Percentiles rank a stretch among this genome's conserved stretches.
Evolutionary conservation across 495 filamentous ascomycete species (phyloP).

Genomic region (Penicillium ucsense): DNA sequence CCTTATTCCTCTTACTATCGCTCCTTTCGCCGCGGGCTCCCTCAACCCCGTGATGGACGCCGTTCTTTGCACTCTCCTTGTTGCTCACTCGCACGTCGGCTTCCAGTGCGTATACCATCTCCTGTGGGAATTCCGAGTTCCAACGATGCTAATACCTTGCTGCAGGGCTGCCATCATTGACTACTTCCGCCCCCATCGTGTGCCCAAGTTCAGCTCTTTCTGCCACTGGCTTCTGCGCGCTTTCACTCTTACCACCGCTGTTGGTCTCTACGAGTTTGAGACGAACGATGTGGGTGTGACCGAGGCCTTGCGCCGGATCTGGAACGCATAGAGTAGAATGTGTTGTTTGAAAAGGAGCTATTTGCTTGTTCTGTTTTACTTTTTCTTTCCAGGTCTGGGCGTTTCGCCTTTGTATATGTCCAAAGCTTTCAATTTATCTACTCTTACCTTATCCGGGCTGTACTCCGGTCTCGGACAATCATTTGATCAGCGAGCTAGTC

Average conservation of each 20-base stretch:
- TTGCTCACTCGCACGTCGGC: constrained; percentile 91
- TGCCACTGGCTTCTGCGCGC: constrained; percentile 70
- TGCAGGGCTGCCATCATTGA: constrained; percentile 69
- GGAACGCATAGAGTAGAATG: constrained; percentile 51
- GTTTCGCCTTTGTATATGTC: constrained; percentile 35
- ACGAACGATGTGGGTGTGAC: constrained; percentile 97
- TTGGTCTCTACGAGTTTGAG: constrained; percentile 96
- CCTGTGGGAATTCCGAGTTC: too few relatives aligned
- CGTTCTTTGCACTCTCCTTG: constrained; percentile 66
- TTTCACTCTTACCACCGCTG: constrained; percentile 67
- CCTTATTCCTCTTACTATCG: constrained; percentile 77
- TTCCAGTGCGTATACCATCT: constrained; percentile 51
- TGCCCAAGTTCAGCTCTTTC: constrained; percentile 53
- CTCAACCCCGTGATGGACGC: constrained; percentile 86
- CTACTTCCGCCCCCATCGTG: constrained; percentile 67
- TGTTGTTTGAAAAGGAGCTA: constrained; percentile 15
- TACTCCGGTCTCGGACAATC: background rate
- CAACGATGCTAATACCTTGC: constrained; percentile 5
- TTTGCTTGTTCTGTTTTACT: constrained; percentile 19
- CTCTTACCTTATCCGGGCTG: background rate
- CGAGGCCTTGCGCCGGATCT: constrained; percentile 76
- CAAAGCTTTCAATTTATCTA: constrained; percentile 17
- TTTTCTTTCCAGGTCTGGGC: constrained; percentile 19
- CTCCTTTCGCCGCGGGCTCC: constrained; percentile 84
- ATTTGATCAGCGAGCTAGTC: too few relatives aligned